Evolutionary conservation across 768 basidiomycete genomes (phyloP).

Genomic region (Kwoniella europaea): DNA sequence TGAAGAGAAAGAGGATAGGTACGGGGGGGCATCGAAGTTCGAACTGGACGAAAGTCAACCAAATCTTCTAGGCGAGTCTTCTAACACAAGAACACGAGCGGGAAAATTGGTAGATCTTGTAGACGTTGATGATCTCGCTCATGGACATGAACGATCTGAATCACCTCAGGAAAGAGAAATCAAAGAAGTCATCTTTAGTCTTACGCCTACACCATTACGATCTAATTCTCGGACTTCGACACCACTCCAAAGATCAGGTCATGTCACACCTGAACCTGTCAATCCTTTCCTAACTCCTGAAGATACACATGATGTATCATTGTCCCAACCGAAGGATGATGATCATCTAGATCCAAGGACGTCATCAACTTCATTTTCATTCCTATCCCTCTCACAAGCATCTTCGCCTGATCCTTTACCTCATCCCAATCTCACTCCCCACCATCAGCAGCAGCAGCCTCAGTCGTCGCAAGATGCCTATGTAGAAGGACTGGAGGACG

Average conservation of each 20-base stretch:
- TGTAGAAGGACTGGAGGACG: neutral
- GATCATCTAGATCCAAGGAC: neutral
- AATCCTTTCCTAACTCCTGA: constrained; percentile 19
- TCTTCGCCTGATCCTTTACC: constrained; percentile 27
- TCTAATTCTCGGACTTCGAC: constrained; percentile 6
- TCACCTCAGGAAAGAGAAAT: constrained; percentile 34
- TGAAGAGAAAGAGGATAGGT: neutral
- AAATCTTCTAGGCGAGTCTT: constrained; percentile 3
- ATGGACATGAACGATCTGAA: neutral
- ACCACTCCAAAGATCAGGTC: neutral
- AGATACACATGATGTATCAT: neutral
- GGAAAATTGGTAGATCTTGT: constrained; percentile 9
- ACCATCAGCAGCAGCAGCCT: neutral
- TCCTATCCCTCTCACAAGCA: constrained; percentile 37
- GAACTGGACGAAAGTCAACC: constrained; percentile 16
- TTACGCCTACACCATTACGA: constrained; percentile 1
- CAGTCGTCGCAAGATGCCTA: neutral
- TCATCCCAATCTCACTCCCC: neutral
- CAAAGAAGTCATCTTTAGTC: constrained; percentile 40
- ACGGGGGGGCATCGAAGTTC: constrained; percentile 13
- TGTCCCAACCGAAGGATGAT: neutral
- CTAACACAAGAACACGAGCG: neutral
- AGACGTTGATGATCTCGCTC: neutral
- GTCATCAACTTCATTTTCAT: constrained; percentile 38
- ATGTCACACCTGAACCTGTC: neutral